Evolutionary conservation across 345 rosid species (phyloP).

Genomic region (Lepidium aucheri): DNA sequence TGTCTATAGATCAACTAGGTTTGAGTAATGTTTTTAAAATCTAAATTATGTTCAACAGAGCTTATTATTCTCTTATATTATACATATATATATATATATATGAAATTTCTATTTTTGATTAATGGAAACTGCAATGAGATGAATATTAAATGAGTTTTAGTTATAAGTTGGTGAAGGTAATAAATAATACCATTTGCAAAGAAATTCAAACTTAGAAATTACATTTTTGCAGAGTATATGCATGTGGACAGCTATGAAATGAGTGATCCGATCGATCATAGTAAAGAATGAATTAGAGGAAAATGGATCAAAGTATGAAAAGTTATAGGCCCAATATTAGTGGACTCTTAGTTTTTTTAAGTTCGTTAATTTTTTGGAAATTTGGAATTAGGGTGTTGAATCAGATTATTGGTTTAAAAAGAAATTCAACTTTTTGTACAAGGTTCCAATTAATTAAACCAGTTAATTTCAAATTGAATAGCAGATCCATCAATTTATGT

Average conservation of each 20-base stretch:
- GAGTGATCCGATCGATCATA: no score
- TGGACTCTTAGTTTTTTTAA: no score
- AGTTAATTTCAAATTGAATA: no score
- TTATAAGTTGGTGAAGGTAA: conserved; percentile 9
- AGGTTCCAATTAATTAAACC: no score
- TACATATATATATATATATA: neutral
- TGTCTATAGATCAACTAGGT: neutral
- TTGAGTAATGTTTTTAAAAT: neutral
- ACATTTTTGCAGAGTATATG: conserved; percentile 7
- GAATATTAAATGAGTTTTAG: conserved; percentile 4
- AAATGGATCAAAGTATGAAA: no score
- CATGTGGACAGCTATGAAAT: neutral
- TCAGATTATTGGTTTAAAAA: neutral
- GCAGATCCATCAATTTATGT: no score
- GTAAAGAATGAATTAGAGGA: no score
- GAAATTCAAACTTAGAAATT: neutral
- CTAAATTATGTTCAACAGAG: neutral
- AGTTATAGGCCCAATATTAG: no score
- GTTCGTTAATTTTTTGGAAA: neutral
- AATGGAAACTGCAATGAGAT: neutral
- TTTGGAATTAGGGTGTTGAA: neutral
- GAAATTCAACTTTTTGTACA: no score
- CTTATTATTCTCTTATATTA: neutral
- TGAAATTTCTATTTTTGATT: neutral
- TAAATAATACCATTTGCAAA: conserved; percentile 3